Evolutionary conservation across 2,329 filamentous ascomycete species (phyloP).

Genomic region (Colletotrichum trifolii): DNA sequence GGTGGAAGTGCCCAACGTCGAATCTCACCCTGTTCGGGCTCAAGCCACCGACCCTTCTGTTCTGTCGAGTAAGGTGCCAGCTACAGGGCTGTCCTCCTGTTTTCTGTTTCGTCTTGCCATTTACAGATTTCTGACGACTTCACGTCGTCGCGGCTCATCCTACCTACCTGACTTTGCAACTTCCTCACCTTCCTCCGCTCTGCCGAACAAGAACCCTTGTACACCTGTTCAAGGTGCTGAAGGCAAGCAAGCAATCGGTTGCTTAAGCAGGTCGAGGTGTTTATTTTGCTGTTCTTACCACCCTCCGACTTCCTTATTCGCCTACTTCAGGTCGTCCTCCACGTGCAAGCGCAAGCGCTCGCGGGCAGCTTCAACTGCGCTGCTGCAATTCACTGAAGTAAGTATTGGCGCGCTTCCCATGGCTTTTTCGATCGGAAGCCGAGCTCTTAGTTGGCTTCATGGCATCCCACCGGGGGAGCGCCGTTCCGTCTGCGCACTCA

Average conservation of each 20-base stretch:
- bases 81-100: constrained; percentile 17
- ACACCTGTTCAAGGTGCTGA: neutral
- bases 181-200: constrained; percentile 5
- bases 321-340: constrained; percentile 2
- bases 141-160: neutral
- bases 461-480: constrained; percentile 15
- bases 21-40: constrained; percentile 32
- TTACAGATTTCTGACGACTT: constrained; percentile 13
- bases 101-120: constrained; percentile 15
- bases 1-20: constrained; percentile 31
- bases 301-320: neutral
- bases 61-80: constrained; percentile 7
- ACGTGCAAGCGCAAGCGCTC: constrained; percentile 9
- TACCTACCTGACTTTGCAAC: too few relatives aligned
- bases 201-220: too few relatives aligned
- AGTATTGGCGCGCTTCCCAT: constrained; percentile 7
- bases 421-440: neutral
- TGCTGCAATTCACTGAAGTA: constrained; percentile 20
- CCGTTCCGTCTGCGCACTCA: neutral
- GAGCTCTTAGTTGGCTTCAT: neutral
- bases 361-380: constrained; percentile 21
- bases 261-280: neutral
- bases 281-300: neutral
- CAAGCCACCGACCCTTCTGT: constrained; percentile 35
- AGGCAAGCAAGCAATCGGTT: neutral